Conservation (phyloP, 2,329 filamentous ascomycete species). For the Periconia macrospinosa region DNA sequence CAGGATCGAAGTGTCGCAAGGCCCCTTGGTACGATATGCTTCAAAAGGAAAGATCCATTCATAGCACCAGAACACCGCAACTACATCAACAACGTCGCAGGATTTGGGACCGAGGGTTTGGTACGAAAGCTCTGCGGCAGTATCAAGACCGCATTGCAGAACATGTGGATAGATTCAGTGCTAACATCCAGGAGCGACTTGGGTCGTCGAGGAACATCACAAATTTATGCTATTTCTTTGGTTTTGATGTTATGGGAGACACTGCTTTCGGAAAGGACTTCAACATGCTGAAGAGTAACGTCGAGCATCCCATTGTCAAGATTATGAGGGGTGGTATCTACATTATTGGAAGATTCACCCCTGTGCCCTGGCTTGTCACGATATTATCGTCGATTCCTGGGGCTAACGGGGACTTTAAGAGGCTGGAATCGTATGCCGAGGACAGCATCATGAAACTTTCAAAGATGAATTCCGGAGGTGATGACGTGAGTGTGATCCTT, state of each 20-base stretch:
- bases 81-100: conserved; percentile 25
- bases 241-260: conserved; percentile 38
- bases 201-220: not conserved
- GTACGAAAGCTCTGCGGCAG: conserved; percentile 41
- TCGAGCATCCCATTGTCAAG: conserved; percentile 1
- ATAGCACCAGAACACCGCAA: conserved; percentile 2
- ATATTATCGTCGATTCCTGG: conserved; percentile 1
- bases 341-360: conserved; percentile 3
- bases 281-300: conserved; percentile 9
- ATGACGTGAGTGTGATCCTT: conserved; percentile 1
- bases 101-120: conserved; percentile 44
- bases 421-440: not conserved
- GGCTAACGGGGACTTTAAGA: not conserved
- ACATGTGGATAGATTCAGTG: conserved; percentile 39
- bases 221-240: conserved; percentile 5
- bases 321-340: conserved; percentile 2
- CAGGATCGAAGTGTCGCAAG: conserved; percentile 5
- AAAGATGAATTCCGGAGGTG: not conserved
- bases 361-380: conserved; percentile 6
- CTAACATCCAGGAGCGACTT: conserved; percentile 6
- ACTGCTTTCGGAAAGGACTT: conserved; percentile 54
- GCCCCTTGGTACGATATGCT: conserved; percentile 11
- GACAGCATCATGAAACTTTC: not conserved
- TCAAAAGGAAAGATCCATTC: not conserved
- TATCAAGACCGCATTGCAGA: conserved; percentile 40